Base-by-base conservation (phyloP, 345 rosid genomes). In the Gossypium anomalum region DNA sequence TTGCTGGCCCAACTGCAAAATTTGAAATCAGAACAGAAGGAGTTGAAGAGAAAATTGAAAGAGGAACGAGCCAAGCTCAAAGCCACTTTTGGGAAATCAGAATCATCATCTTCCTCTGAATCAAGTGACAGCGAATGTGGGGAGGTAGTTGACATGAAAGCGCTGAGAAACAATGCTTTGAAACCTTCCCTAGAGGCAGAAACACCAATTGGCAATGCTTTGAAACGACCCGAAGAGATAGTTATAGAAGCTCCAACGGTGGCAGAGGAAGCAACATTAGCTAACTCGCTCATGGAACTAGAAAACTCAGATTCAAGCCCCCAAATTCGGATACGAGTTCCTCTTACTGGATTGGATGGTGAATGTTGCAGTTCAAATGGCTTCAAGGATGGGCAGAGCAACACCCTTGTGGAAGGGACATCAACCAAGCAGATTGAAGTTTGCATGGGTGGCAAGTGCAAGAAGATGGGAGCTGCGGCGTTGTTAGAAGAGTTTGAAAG, bases 381-480 rank as follows among this genome's bases (percentile, higher is more conserved):
- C 20, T 63, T 20, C 57, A 49, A 25, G 47, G 16, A 8, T 43
- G 51, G 47, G 20, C 59, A 45, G 4, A 27, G 14, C 10, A 45
- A 19, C 7, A 59, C n/a, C 38, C 14, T 63, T 17, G 14, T 9
- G 44, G 76, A 63, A 29, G 53, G 12, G 11, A 68, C 43, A 16
- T 51, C 72, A 13, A 70, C 74, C 17, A 84, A 82, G 78, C 84
- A 83, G 74, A 72, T 92, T 7, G 94, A 92, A 75, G 89, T 92
- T 29, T 90, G 94, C 77, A 88, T 87, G 97, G 97, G 97, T 38
- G 83, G 82, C 7, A 92, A 92, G 80, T 92, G 94, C 82, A 84
- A 80, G 85, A 92, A 81, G 58, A 76, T 87, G 13, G 97, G 94
- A 75, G 86, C 84, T 12, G 83, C 80, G 16, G 80, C 84, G 1